Evolutionary conservation across 768 basidiomycete species (phyloP), one percentile per base, ranked within the genome.

Genomic region (Naganishia antarctica): DNA sequence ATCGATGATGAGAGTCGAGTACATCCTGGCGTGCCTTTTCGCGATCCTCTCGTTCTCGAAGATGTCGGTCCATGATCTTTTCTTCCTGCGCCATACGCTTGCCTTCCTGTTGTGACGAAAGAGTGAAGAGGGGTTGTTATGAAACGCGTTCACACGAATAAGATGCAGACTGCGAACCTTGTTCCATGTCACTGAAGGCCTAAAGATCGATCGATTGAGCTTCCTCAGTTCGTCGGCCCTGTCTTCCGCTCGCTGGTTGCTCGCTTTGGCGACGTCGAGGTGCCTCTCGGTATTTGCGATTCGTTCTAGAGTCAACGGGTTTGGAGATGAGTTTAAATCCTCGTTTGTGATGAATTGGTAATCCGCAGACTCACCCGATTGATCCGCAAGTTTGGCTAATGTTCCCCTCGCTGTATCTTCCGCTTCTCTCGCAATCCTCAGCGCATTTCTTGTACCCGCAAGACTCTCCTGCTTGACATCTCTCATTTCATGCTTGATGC

Each of bases 381-480:
- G 94, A 70, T 90, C 87, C 11, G 89, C 93, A 8, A 99, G 83
- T 73, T 85, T 88, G 63, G 76, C 80, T 21, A 99, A 74, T 4
- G 94, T 99, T 64, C 86, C 86, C 47, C 88, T 81, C 34, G 89
- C 94, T 12, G 91, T 94, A 77, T 99, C 94, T 78, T 97, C 94
- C 0, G 94, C 91, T 77, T 98, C 92, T n/a, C 87, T 82, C 41
- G 93, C 94, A 74, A 97, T 82, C 45, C 91, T 83, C 58, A 99
- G 82, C 13, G 94, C 94, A 78, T 98, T 97, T 70, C 78, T 76
- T 32, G 91, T 89, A 16, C 89, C 88, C 61, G 84, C 86, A 49
- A 93, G 86, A 73, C 86, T 88, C 71, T 97, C 93, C 78, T 97
- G 91, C 79, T 99, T 98, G 66, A 88, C 75, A 72, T 84, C 89